Evolutionary conservation across 1,284 basidiomycete genomes (phyloP).

Genomic region (Rugosomyces carneus): DNA sequence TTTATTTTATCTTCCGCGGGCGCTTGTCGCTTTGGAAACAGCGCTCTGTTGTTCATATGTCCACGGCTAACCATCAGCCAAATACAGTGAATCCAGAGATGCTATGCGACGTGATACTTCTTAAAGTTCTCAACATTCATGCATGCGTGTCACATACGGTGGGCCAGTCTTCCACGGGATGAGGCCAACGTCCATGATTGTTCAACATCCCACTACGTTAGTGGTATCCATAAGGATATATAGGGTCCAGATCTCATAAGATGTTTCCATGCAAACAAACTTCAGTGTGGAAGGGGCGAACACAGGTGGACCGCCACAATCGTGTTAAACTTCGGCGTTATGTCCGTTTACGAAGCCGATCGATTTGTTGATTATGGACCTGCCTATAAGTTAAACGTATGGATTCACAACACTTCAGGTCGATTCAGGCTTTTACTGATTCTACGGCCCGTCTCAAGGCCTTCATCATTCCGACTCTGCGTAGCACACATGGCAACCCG

Average conservation of each 20-base stretch:
- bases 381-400: not conserved
- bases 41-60: constrained; percentile 1
- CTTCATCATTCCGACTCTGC: not conserved
- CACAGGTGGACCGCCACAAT: not conserved
- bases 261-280: not conserved
- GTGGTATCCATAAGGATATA: too few species aligned
- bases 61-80: too few species aligned
- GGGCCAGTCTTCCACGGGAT: too few species aligned
- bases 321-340: not conserved
- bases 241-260: too few species aligned
- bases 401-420: not conserved
- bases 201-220: too few species aligned
- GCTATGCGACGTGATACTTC: too few species aligned
- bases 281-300: not conserved
- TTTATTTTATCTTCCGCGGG: not conserved
- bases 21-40: constrained; percentile 2
- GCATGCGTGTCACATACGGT: too few species aligned
- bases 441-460: not conserved
- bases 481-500: not conserved
- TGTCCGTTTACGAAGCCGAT: not conserved
- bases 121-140: too few species aligned
- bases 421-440: not conserved
- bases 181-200: too few species aligned
- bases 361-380: too few species aligned
- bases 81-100: too few species aligned